Conservation (phyloP, 1,284 basidiomycete genomes). For the Phlebopus sp. region DNA sequence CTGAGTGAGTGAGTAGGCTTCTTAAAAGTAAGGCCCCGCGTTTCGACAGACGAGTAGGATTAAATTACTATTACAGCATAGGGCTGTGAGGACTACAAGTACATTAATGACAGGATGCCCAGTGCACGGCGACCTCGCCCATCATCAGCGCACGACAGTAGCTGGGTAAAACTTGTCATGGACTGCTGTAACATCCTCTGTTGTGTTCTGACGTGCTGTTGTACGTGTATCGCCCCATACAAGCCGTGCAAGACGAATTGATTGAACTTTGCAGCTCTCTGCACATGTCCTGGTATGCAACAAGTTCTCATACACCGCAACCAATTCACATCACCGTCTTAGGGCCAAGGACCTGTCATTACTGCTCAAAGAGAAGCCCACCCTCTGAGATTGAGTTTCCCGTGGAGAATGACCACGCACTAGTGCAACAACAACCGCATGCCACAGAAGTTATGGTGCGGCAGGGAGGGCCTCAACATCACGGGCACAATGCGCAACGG, state of each 20-base stretch:
- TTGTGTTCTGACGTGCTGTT: slow-evolving; percentile 23
- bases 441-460: slow-evolving; percentile 14
- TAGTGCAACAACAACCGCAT: slow-evolving; percentile 19
- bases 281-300: slow-evolving; percentile 15
- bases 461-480: slow-evolving; percentile 7
- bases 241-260: slow-evolving; percentile 7
- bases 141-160: not conserved
- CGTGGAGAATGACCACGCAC: not conserved
- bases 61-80: too few relatives aligned
- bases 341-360: slow-evolving; percentile 18
- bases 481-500: not conserved
- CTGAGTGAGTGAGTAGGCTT: too few relatives aligned
- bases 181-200: slow-evolving; percentile 26
- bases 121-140: too few relatives aligned
- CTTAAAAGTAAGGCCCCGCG: too few relatives aligned
- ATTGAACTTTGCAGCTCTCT: slow-evolving; percentile 13
- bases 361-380: slow-evolving; percentile 12
- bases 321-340: slow-evolving; percentile 1
- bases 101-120: too few relatives aligned
- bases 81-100: too few relatives aligned
- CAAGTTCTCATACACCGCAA: not conserved
- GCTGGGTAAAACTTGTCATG: slow-evolving; percentile 8
- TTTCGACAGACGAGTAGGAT: too few relatives aligned
- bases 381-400: slow-evolving; percentile 2
- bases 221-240: slow-evolving; percentile 11